These are phyloP conservation scores for Clitopilus passeckerianus DNA, from an alignment of 768 basidiomycete species.

Conservation along the genomic window DNA sequence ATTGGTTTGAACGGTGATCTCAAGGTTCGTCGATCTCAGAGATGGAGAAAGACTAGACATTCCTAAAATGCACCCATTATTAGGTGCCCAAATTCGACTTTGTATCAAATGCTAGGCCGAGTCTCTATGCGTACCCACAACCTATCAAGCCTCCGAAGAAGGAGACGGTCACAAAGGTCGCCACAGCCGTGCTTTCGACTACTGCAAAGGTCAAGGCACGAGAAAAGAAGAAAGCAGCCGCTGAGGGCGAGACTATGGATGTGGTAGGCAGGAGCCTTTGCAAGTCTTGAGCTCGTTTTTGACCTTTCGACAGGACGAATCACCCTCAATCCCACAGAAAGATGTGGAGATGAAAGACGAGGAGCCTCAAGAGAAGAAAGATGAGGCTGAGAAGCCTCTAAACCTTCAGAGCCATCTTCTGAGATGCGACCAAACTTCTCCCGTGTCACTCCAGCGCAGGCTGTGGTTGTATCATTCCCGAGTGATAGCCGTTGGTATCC, in stretches of 20 bases:
- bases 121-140: constrained; percentile 88
- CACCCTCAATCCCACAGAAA: constrained; percentile 46
- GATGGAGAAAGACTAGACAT: background rate
- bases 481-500: constrained; percentile 79
- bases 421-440: constrained; percentile 85
- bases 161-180: constrained; percentile 88
- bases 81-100: constrained; percentile 94
- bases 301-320: constrained; percentile 38
- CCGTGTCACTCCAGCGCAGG: constrained; percentile 86
- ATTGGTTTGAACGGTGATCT: constrained; percentile 87
- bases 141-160: constrained; percentile 87
- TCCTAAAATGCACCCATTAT: too few species aligned
- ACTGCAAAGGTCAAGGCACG: constrained; percentile 96
- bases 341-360: constrained; percentile 79
- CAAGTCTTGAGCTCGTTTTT: constrained; percentile 9
- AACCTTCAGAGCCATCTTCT: constrained; percentile 69
- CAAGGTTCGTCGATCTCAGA: constrained; percentile 41
- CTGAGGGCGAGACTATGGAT: constrained; percentile 80
- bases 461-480: constrained; percentile 82
- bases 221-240: constrained; percentile 87
- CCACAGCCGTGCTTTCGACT: constrained; percentile 92
- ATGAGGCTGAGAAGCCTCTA: constrained; percentile 18
- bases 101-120: constrained; percentile 84
- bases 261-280: constrained; percentile 44
- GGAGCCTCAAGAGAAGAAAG: constrained; percentile 24